These are phyloP conservation scores for Saccharum hybrid DNA, from an alignment of 202 grass and related monocot species.

Conservation along the genomic window DNA sequence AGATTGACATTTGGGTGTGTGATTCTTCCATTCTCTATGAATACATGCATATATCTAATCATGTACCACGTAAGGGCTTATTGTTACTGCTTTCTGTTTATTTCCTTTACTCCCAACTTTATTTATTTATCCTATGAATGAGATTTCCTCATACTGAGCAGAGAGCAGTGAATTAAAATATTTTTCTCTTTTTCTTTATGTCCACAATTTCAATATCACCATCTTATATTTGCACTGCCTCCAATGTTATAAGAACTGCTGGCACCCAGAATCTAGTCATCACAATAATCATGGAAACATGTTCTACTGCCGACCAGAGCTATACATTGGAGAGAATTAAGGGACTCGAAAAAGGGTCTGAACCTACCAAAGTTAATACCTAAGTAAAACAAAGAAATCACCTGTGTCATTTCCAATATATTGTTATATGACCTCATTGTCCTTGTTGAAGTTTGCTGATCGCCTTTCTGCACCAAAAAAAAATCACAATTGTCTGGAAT, in stretches of 20 bases:
- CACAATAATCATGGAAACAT: neutral
- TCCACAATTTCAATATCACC: constrained; percentile 14
- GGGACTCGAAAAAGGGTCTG: neutral
- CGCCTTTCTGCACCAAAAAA: constrained; percentile 63
- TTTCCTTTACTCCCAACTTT: neutral
- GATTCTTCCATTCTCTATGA: neutral
- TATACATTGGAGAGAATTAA: neutral
- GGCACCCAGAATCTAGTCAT: neutral
- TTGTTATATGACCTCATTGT: constrained; percentile 86
- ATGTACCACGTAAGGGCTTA: neutral
- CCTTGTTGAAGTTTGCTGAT: constrained; percentile 77
- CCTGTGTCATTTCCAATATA: constrained; percentile 91
- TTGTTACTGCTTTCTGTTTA: neutral
- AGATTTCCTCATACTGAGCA: neutral
- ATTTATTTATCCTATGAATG: constrained; percentile 20
- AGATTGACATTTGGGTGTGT: neutral
- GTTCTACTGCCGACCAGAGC: neutral
- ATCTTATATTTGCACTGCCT: neutral
- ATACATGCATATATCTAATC: neutral
- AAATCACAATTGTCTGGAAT: neutral
- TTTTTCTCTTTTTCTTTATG: neutral
- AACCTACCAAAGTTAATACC: neutral
- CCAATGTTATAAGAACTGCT: neutral
- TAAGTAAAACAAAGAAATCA: constrained; percentile 42
- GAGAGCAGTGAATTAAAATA: neutral